Percentiles rank a stretch among this genome's conserved stretches.
phyloP scores from a whole-genome alignment of 768 basidiomycete species.

The Naganishia randhawae region DNA sequence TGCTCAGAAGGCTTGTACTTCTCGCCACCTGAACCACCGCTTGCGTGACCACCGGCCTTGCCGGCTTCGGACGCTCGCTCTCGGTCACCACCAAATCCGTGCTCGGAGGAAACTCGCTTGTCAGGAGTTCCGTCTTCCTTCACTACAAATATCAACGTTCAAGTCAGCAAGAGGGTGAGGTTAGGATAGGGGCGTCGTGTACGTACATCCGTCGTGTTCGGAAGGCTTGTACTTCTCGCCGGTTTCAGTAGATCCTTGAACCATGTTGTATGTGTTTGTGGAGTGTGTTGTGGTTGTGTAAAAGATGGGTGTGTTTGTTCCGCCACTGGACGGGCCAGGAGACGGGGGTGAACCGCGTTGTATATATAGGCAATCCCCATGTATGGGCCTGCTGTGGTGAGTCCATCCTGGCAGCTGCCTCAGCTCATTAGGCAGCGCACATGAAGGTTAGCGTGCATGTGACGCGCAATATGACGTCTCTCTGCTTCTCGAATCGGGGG shows the following conservation, averaged over 20 bases:
- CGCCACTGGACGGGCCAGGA: neutral
- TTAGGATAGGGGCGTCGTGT: no score
- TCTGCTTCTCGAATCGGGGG: neutral
- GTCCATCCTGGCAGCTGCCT: neutral
- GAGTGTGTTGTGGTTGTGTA: neutral
- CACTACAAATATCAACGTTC: slow-evolving; percentile 32
- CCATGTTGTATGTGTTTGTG: slow-evolving; percentile 8
- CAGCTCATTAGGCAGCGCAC: neutral
- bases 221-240: slow-evolving; percentile 38
- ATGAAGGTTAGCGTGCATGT: neutral
- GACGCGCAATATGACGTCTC: neutral
- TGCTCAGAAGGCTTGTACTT: slow-evolving; percentile 41
- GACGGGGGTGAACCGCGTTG: neutral
- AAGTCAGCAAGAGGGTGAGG: neutral
- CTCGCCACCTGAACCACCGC: slow-evolving; percentile 27
- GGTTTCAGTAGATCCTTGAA: slow-evolving; percentile 23
- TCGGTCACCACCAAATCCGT: slow-evolving; percentile 49
- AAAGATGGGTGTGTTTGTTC: neutral
- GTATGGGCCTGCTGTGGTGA: neutral
- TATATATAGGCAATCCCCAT: neutral
- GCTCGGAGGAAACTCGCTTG: slow-evolving; percentile 50
- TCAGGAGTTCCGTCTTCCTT: slow-evolving; percentile 51
- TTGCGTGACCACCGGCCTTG: no score
- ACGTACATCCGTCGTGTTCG: slow-evolving; percentile 46
- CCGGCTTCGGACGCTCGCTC: slow-evolving; percentile 10